These are phyloP conservation scores for Paralagenidium karlingii DNA, from an alignment of 352 stramenopile genomes.

Conservation along the genomic window DNA sequence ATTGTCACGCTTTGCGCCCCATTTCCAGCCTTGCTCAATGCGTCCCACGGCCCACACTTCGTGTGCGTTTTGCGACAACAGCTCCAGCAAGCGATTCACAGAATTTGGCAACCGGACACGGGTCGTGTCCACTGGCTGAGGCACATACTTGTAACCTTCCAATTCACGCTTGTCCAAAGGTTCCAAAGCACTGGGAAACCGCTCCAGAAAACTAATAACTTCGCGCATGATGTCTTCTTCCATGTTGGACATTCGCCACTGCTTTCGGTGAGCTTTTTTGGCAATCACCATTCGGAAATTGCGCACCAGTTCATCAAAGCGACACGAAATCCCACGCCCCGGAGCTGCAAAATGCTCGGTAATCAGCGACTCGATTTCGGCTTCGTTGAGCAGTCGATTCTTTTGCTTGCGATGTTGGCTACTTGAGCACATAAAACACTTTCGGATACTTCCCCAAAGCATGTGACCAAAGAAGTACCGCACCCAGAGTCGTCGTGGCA, in stretches of 20 bases:
- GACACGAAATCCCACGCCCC: constrained; percentile 55
- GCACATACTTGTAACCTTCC: constrained; percentile 72
- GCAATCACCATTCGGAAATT: constrained; percentile 76
- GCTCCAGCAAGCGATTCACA: constrained; percentile 40
- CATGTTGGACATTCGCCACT: constrained; percentile 37
- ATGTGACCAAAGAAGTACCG: constrained; percentile 45
- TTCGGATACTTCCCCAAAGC: constrained; percentile 32
- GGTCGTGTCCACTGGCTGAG: constrained; percentile 42
- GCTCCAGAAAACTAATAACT: constrained; percentile 65
- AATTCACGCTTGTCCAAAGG: constrained; percentile 66
- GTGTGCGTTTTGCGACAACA: constrained; percentile 65
- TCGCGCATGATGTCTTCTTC: constrained; percentile 57
- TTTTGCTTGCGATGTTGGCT: constrained; percentile 24
- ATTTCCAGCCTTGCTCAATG: constrained; percentile 56
- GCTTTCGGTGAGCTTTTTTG: constrained; percentile 53
- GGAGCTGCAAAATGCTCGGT: constrained; percentile 37
- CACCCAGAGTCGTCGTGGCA: constrained; percentile 37
- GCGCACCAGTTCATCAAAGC: constrained; percentile 67
- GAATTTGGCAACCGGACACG: constrained; percentile 50
- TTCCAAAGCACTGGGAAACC: constrained; percentile 47
- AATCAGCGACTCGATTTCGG: constrained; percentile 53
- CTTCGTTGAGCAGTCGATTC: constrained; percentile 44
- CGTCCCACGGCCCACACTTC: constrained; percentile 71
- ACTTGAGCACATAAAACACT: constrained; percentile 1
- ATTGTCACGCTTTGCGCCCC: constrained; percentile 47